Base-by-base conservation (phyloP, 2,329 filamentous ascomycete genomes). In the Drechslera avenae region DNA sequence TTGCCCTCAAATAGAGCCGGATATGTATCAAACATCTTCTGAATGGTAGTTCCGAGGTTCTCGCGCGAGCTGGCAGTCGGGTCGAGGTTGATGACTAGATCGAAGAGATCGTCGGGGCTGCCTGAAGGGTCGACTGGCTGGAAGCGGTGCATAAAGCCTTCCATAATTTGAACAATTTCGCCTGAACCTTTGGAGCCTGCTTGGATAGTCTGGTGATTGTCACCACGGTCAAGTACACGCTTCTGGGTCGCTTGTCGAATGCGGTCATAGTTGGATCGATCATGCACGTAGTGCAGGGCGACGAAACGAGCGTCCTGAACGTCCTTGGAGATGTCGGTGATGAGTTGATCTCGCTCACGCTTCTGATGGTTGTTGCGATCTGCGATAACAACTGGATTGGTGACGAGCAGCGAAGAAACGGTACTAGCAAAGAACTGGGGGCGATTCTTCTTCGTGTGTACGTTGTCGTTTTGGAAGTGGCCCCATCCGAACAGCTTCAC, bases 161-260 rank as follows among this genome's bases (percentile, higher is more conserved):
- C 90, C 94, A 99, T 97, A 63, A 99, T 96, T 4, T 85, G 84
- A 39, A 94, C 79, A 47, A 94, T 90, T 72, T 96, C 93, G 14
- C 81, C 76, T 39, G 80, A 75, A 36, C 88, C 83, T 48, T 89
- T 88, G 37, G 84, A 88, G n/a, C 78, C 80, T 9, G 93, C 92
- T 66, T 94, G 91, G 52, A 99, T 97, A 0, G 94, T 99, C 75
- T 99, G 94, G 72, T 99, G 94, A 67, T 97, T 97, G 73, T 99
- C 91, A 12, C 94, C 94, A 17, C 94, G 88, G 5, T 85, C 82
- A 16, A 97, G 77, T 1, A 99, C 90, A 41, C 94, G 86, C 56
- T 86, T 82, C 50, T 85, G 86, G 1, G 91, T 96, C 19, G 93
- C 80, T 49, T 83, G 78, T 36, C 89, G 84, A 55, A 97, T 90